Base-by-base conservation (phyloP, 352 stramenopile species). In the Phytopythium montanum region DNA sequence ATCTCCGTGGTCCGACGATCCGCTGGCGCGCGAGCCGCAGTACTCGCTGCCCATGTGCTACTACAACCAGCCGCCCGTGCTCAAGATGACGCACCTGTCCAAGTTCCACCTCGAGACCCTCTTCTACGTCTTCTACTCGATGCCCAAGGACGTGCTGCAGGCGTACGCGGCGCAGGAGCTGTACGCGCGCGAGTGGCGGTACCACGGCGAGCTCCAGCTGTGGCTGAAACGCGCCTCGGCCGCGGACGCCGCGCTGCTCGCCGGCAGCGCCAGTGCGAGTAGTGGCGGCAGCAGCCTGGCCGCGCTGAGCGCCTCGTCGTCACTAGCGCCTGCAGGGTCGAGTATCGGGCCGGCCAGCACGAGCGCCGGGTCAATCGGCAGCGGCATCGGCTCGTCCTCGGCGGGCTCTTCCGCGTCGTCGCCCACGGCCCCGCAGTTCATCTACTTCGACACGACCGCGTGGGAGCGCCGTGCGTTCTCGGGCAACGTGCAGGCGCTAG, bases 41-140 rank as follows among this genome's bases (percentile, higher is more conserved):
- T 95, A 91, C 67, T 81, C 81, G 41, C 72, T 94, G 66, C 86
- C 86, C 13, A 80, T 76, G 59, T 95, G 86, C 70, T 95, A 95
- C 73, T 93, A 93, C 75, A 94, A 93, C 66, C 94, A 98, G 80
- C 94, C 96, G 50, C 94, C 96, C n/a, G 90, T 96, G 54, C 84
- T 99, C 53, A 99, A 99, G 83, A 98, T 94, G 51, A 97, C 92
- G 59, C 96, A 99, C 67, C 83, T 99, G 65, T 96, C 88, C 54
- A 99, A 99, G 77, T 99, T 99, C 74, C 90, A 98, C 66, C 77
- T 99, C 48, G 97, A 99, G 85, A 99, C 97, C 56, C 80, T 99
- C 25, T 99, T 99, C 79, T 99, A 98, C 81, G 98, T 99, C 68
- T 99, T 99, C 76, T 99, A 99, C 79, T 93, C 92, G 56, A 96